Evolutionary conservation across 768 basidiomycete genomes (phyloP), one percentile per base, ranked within the genome.

Genomic region (Boletus barrowsii): DNA sequence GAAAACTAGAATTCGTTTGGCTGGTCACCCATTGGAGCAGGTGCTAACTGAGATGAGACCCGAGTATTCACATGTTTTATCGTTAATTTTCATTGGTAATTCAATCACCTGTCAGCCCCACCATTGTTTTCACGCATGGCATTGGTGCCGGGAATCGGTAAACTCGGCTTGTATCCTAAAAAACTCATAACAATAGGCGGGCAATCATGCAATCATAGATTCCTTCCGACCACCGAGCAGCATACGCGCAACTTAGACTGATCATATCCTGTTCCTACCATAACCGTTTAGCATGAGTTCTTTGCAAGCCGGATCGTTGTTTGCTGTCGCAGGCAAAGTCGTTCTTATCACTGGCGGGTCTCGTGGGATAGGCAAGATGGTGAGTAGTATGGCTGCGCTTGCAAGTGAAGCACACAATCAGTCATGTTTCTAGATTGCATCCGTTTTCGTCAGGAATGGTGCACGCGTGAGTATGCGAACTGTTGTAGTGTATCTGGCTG

Each of bases 301-400:
- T 15, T 68, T 76, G 37, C 61, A 74, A 49, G 58, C 62, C 3
- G 56, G 67, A 14, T 71, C 69, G 35, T 63, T 82, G 17, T 86
- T 85, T 63, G 61, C 73, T 55, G 82, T 86, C 53, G 65, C 75
- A 33, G 79, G 72, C 24, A 82, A 79, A 55, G 73, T 80, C 15
- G 83, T 84, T 5, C 73, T 88, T 22, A 76, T 86, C 37, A 86
- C 84, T 4, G 87, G 87, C 8, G 87, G 86, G 11, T 83, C 80
- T 29, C 73, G 82, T 53, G 86, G 86, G 6, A 78, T 87, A 30
- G 84, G 86, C 5, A 85, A 83, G 72, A 83, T 83, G 82, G 82
- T 79, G 47, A 56, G 73, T 67, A 15, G 33, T 14, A 35, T n/a
- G 8, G 35, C 32, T 15, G 43, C 11, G 3, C 22, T 39, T 41